Evolutionary conservation across 495 filamentous ascomycete genomes (phyloP), one percentile per base, ranked within the genome.

Genomic region (Lentithecium fluviatile): DNA sequence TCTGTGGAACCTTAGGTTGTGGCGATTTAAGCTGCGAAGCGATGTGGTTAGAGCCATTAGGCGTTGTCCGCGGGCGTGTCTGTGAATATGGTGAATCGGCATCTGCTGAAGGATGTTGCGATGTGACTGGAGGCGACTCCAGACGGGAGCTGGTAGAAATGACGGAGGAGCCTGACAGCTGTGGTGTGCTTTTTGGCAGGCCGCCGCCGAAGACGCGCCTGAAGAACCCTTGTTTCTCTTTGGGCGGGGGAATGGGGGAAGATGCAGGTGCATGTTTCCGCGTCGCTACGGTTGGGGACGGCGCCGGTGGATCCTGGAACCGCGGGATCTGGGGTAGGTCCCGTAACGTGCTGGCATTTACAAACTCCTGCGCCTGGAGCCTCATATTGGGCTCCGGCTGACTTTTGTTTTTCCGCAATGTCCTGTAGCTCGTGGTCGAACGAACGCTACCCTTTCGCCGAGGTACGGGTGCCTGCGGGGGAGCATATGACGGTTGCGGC

Each of bases 191-290:
- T 68, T 79, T 87, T 26, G 80, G 79, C 4, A 80, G 83, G 46
- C 51, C 45, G 11, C 64, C 64, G 34, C 86, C 88, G 73, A 97
- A 96, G 12, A 97, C 88, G 61, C 93, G 84, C 56, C 89, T 84
- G 77, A 97, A 97, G 75, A 98, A 98, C 23, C 94, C 91, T 13
- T 81, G 89, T 23, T 85, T 84, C 56, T 93, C 88, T 69, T 86
- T 91, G 12, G 59, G 56, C 42, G 20, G 65, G 64, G 52, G 45
- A 62, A 57, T 12, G 70, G 74, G 43, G 4, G 74, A 52, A 10
- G 58, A 66, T 17, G 76, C 67, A 19, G 75, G 70, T 23, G 68
- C 61, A 3, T 77, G 73, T 54, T 84, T 83, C 46, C 80, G 77
- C 32, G 73, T 80, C 25, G 79, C 79, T 20, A 83, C 78, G 4